Evolutionary conservation across 2,329 filamentous ascomycete species (phyloP).

Genomic region (Zopfia rhizophila): DNA sequence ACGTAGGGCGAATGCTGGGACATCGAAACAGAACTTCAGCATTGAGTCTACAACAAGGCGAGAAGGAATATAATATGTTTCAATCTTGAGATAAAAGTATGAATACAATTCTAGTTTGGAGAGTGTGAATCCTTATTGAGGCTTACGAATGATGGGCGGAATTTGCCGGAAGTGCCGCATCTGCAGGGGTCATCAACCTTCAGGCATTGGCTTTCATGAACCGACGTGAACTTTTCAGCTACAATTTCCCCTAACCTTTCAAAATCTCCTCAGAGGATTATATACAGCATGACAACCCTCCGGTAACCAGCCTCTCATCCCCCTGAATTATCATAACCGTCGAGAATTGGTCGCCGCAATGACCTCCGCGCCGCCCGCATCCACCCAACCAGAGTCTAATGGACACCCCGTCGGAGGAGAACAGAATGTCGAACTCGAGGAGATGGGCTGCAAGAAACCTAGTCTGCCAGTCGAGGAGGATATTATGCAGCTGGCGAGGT

Average conservation of each 20-base stretch:
- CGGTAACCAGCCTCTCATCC: conserved; percentile 1
- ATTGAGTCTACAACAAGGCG: too few relatives aligned
- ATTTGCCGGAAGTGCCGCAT: too few relatives aligned
- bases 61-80: conserved; percentile 2
- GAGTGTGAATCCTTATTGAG: conserved; percentile 3
- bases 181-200: too few relatives aligned
- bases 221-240: too few relatives aligned
- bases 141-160: too few relatives aligned
- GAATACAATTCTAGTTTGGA: background rate
- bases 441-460: conserved; percentile 48
- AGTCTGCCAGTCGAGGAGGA: conserved; percentile 73
- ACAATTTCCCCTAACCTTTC: too few relatives aligned
- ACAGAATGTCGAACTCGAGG: conserved; percentile 48
- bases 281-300: too few relatives aligned
- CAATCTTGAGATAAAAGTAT: background rate
- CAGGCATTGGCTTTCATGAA: too few relatives aligned
- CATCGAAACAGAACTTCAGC: background rate
- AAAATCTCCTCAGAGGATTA: background rate
- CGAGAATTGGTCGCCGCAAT: background rate
- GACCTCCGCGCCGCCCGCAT: conserved; percentile 21
- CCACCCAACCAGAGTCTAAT: conserved; percentile 30
- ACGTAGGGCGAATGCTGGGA: conserved; percentile 1
- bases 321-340: background rate
- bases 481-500: conserved; percentile 92
- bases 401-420: conserved; percentile 30